These are phyloP conservation scores for Coccomyxa sp. DNA, from an alignment of 139 green algal genomes.

Conservation along the genomic window DNA sequence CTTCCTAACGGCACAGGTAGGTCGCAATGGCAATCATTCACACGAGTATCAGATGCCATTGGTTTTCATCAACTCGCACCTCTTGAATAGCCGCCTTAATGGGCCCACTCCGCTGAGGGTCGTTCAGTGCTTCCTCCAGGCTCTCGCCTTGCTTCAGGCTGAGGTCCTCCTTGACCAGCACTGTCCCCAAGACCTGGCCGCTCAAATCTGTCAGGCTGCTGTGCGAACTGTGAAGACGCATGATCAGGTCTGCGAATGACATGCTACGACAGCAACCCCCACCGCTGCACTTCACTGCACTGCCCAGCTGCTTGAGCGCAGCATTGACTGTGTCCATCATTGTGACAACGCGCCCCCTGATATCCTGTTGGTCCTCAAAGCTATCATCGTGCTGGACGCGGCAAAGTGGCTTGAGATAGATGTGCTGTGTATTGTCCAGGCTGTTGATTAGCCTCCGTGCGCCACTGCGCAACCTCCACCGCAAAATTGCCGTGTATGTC, in stretches of 20 bases:
- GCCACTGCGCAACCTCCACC: background rate
- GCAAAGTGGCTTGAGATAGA: background rate
- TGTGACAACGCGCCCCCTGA: background rate
- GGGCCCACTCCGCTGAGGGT: background rate
- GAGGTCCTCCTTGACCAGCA: background rate
- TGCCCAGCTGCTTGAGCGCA: background rate
- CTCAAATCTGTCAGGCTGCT: background rate
- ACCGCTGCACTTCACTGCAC: background rate
- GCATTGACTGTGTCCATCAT: background rate
- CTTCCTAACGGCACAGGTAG: too few relatives aligned
- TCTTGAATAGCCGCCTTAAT: background rate
- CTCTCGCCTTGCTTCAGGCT: background rate
- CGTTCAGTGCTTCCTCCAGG: background rate
- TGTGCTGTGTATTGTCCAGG: background rate
- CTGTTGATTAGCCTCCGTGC: background rate
- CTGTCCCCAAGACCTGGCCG: background rate
- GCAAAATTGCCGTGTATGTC: background rate
- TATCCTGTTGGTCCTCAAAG: background rate
- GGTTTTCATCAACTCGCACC: background rate
- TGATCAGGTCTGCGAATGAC: background rate
- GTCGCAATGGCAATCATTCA: background rate
- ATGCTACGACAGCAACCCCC: background rate
- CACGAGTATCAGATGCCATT: background rate
- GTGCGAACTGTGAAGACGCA: background rate
- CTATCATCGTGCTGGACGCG: too few relatives aligned